These are phyloP conservation scores for Lactifluus volemus DNA, from an alignment of 768 basidiomycete genomes.

Conservation along the genomic window DNA sequence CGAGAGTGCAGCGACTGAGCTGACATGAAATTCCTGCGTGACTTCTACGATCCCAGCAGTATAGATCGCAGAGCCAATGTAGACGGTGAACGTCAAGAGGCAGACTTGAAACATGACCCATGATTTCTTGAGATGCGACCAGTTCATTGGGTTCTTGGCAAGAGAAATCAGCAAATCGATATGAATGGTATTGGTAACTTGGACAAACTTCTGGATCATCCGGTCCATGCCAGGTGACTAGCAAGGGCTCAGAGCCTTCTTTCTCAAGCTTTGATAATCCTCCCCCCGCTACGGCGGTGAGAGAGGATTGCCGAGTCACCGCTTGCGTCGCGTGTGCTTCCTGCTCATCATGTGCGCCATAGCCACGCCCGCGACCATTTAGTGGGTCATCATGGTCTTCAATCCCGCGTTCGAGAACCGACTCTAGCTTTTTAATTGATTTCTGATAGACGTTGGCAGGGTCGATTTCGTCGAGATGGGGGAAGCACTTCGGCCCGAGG, in stretches of 20 bases:
- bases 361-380: background rate
- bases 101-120: conserved; percentile 28
- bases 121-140: conserved; percentile 25
- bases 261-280: background rate
- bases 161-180: background rate
- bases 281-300: background rate
- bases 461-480: conserved; percentile 16
- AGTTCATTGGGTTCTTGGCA: conserved; percentile 20
- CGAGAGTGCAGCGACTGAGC: conserved; percentile 26
- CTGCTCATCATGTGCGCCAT: background rate
- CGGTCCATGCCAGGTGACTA: conserved; percentile 25
- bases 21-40: conserved; percentile 24
- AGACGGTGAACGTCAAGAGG: conserved; percentile 29
- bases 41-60: conserved; percentile 25
- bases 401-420: background rate
- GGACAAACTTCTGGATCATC: conserved; percentile 15
- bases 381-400: conserved; percentile 4
- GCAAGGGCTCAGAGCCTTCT: conserved; percentile 15
- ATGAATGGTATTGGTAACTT: background rate
- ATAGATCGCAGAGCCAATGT: conserved; percentile 30
- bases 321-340: background rate
- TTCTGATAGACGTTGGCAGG: conserved; percentile 11
- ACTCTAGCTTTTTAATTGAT: background rate
- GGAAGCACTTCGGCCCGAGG: conserved; percentile 22
- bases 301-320: background rate